Evolutionary conservation across 768 basidiomycete species (phyloP), one percentile per base, ranked within the genome.

Genomic region (Guyanaporus albipodus): DNA sequence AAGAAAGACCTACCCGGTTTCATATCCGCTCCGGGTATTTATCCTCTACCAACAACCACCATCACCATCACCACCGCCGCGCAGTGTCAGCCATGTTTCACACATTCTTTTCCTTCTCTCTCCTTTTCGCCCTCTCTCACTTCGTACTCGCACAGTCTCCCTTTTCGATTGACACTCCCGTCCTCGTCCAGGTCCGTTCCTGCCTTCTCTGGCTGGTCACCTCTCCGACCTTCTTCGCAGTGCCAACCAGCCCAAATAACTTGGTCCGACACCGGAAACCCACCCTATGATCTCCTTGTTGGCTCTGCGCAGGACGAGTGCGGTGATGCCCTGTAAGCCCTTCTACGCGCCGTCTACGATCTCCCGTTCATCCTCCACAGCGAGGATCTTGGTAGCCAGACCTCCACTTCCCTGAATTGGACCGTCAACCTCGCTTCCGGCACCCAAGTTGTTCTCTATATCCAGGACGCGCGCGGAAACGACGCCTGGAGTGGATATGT

Each of bases 71-170:
- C n/a, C n/a, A n/a, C 52, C 31, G 27, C 54, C 32, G 52, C 51
- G 50, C 52, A 55, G 67, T 66, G n/a, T n/a, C n/a, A n/a, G n/a
- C n/a, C 68, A 91, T 90, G 88, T 82, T 82, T 77, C 70, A 79
- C 72, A 86, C 88, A 70, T 69, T 90, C 86, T 42, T 87, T 87
- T 75, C 77, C 50, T 63, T 79, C 70, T 73, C 84, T 59, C 78
- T 89, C 82, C 68, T 88, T 72, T 67, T 76, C 60, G 61, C 72
- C 55, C 70, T 82, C 64, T 56, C 79, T 59, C 71, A 61, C 52
- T 70, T 70, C 60, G 81, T 71, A 44, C 55, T 76, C 44, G 82
- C 86, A 1, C 59, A 60, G 35, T 53, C 51, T 48, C 71, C 67
- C 17, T 76, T 87, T 55, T 60, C 67, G 33, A 69, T 88, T 57